Evolutionary conservation across 306 rosid genomes (phyloP), one percentile per base, ranked within the genome.

Genomic region (Hippophae rhamnoides): DNA sequence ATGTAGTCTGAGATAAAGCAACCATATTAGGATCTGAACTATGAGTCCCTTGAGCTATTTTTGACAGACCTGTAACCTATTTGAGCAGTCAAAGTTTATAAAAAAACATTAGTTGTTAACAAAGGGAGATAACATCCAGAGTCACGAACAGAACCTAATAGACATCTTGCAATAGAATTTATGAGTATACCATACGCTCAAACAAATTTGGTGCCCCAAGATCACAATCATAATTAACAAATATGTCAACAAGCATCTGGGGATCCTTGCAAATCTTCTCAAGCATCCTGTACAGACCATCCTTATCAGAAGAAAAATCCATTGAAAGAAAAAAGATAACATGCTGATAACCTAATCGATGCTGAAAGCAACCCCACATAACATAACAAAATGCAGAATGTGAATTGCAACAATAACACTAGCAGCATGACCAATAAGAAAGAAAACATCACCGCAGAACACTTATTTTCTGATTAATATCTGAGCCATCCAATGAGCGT

Each of bases 171-270:
- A 61, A 69, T 62, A 13, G 40, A 18, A 43, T 42, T 13, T 47
- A 41, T 62, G 65, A 62, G 60, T 61, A 67, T 84, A 93, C 99
- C 99, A 81, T 84, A 68, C 97, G 84, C 78, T 93, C 99, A 84
- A 93, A 93, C 77, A 93, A 79, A 72, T 93, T 93, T 55, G 97
- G 94, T n/a, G 97, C 97, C 81, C 89, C 90, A 62, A 93, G 94
- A 84, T 89, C 99, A 80, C 99, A 93, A 70, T 93, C 99, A 72
- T 93, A 93, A 82, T 93, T 93, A 76, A 93, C 97, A 71, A 89
- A 93, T 68, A 93, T 80, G 77, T 93, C 99, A 68, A 93, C 97
- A 70, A 93, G 99, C 85, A 93, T 86, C 75, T 93, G 97, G 0
- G 99, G 85, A 76, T 93, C 97, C 82, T 79, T 93, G 57, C 97